phyloP scores from a whole-genome alignment of 805 yeast genomes.

The Yarrowia sp. region DNA sequence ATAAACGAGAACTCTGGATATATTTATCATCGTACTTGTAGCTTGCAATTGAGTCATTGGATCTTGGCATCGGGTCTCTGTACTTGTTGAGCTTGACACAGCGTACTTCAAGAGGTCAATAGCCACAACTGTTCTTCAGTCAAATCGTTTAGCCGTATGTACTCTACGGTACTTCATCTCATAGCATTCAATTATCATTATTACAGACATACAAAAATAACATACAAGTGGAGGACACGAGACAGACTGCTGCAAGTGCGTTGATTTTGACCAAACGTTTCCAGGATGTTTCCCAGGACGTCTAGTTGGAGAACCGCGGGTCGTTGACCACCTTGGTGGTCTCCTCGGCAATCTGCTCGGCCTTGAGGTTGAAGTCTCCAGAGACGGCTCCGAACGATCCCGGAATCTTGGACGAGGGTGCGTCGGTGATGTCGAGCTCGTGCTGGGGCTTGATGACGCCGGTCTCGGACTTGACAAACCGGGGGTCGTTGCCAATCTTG shows the following conservation, averaged over 20 bases:
- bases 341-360: slow-evolving; percentile 2
- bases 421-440: slow-evolving; percentile 13
- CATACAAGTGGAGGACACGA: background rate
- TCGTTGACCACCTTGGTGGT: background rate
- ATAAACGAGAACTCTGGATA: too few species aligned
- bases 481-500: slow-evolving; percentile 14
- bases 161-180: too few species aligned
- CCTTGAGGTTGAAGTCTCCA: slow-evolving; percentile 13
- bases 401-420: slow-evolving; percentile 1
- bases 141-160: too few species aligned
- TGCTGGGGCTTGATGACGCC: background rate
- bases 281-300: background rate
- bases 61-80: too few species aligned
- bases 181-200: background rate
- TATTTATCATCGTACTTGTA: too few species aligned
- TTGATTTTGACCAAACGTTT: background rate
- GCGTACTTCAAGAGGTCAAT: too few species aligned
- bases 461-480: background rate
- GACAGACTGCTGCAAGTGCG: background rate
- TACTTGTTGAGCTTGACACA: too few species aligned
- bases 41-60: too few species aligned
- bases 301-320: slow-evolving; percentile 3
- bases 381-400: background rate
- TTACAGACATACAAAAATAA: slow-evolving; percentile 11
- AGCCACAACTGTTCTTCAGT: too few species aligned